Evolutionary conservation across 2,329 filamentous ascomycete genomes (phyloP).

Genomic region (Pezicula radicicola): DNA sequence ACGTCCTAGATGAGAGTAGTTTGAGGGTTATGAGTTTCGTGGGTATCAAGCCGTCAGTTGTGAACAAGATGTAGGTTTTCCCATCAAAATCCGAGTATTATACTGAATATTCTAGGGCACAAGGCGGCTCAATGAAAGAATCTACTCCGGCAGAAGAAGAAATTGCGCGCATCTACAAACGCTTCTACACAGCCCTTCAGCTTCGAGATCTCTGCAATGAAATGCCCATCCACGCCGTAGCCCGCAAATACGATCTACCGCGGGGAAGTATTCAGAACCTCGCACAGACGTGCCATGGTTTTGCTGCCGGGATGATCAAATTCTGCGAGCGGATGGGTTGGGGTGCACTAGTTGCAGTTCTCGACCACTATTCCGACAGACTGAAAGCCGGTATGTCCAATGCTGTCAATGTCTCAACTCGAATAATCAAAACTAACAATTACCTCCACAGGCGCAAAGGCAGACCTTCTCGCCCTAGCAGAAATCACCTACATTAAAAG

Average conservation of each 20-base stretch:
- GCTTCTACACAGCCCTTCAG: slow-evolving; percentile 74
- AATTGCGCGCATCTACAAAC: slow-evolving; percentile 60
- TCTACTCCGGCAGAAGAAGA: slow-evolving; percentile 58
- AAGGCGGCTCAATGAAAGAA: slow-evolving; percentile 63
- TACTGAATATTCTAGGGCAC: slow-evolving; percentile 48
- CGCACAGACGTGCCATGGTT: slow-evolving; percentile 73
- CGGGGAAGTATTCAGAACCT: slow-evolving; percentile 70
- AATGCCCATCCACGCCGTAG: slow-evolving; percentile 65
- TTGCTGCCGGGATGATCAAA: slow-evolving; percentile 75
- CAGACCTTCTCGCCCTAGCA: slow-evolving; percentile 68
- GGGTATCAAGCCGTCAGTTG: slow-evolving; percentile 62
- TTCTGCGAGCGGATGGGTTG: slow-evolving; percentile 77
- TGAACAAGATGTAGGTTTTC: slow-evolving; percentile 60
- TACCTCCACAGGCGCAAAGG: slow-evolving; percentile 50
- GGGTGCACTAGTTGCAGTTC: slow-evolving; percentile 66
- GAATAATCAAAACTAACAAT: slow-evolving; percentile 1
- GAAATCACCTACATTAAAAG: slow-evolving; percentile 76
- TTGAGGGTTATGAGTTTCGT: slow-evolving; percentile 65
- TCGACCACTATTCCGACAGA: slow-evolving; percentile 74
- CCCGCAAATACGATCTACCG: slow-evolving; percentile 67
- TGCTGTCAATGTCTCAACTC: not conserved
- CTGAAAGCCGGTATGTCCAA: slow-evolving; percentile 50
- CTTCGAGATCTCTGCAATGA: slow-evolving; percentile 79
- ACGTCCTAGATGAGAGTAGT: slow-evolving; percentile 67
- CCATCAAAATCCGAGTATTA: slow-evolving; percentile 1